phyloP scores from a whole-genome alignment of 768 basidiomycete genomes.

The Baorangia bicolor region DNA sequence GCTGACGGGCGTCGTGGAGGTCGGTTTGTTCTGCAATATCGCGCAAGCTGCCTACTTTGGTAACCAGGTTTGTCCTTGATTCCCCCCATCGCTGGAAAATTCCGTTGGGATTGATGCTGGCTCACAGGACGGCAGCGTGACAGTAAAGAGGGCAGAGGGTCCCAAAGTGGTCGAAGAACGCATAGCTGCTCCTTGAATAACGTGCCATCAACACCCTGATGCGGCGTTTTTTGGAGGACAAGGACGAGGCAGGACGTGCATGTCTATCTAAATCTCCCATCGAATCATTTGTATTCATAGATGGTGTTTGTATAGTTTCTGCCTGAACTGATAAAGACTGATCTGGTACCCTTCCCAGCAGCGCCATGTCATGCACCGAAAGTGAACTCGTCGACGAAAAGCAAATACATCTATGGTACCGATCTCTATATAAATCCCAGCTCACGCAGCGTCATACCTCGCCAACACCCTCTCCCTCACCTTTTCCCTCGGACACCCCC shows the following conservation, averaged over 20 bases:
- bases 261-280: background rate
- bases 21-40: constrained; percentile 93
- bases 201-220: too few relatives aligned
- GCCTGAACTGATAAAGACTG: background rate
- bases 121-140: constrained; percentile 66
- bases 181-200: constrained; percentile 8
- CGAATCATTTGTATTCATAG: background rate
- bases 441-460: constrained; percentile 34
- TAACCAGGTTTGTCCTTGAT: constrained; percentile 54
- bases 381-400: too few relatives aligned
- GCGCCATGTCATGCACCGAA: too few relatives aligned
- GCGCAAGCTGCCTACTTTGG: constrained; percentile 97
- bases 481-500: constrained; percentile 49
- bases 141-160: constrained; percentile 45
- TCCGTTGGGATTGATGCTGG: background rate
- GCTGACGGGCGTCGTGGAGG: constrained; percentile 98
- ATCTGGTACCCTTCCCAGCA: too few relatives aligned
- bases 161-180: constrained; percentile 22
- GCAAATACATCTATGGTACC: too few relatives aligned
- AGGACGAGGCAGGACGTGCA: background rate
- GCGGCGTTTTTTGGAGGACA: background rate
- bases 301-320: background rate
- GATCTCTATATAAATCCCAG: background rate
- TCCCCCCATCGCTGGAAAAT: background rate
- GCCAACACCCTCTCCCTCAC: constrained; percentile 51